A percentile compares a stretch with the other conserved stretches of the same genome.
Conservation (phyloP, 2,329 filamentous ascomycete genomes). For the Penicillium sp. region DNA sequence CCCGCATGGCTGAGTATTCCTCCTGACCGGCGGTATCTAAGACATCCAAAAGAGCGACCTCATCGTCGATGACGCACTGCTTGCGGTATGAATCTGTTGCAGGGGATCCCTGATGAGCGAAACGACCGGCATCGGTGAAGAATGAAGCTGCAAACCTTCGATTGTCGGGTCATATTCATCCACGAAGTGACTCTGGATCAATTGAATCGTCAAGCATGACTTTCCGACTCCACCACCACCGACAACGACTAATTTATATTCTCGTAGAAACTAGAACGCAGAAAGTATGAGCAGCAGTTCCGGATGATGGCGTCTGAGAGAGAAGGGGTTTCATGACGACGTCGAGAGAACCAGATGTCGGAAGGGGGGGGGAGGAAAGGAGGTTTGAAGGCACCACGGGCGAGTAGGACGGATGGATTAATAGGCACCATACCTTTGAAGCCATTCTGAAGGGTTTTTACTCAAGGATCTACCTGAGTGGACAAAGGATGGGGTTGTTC, state of each 20-base stretch:
- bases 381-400: not conserved
- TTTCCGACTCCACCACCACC: slow-evolving; percentile 98
- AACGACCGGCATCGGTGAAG: slow-evolving; percentile 24
- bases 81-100: slow-evolving; percentile 94
- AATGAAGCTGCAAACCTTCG: slow-evolving; percentile 67
- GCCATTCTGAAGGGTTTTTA: slow-evolving; percentile 32
- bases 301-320: not conserved
- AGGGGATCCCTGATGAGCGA: slow-evolving; percentile 22
- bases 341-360: slow-evolving; percentile 8
- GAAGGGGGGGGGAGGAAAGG: slow-evolving; percentile 20
- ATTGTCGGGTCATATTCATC: slow-evolving; percentile 99
- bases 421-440: slow-evolving; percentile 33
- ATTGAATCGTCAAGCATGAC: slow-evolving; percentile 97
- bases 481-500: slow-evolving; percentile 17
- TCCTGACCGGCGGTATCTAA: slow-evolving; percentile 98
- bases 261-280: slow-evolving; percentile 72
- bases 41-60: slow-evolving; percentile 95
- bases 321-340: slow-evolving; percentile 1
- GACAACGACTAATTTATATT: slow-evolving; percentile 96
- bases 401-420: slow-evolving; percentile 8
- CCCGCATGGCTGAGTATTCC: slow-evolving; percentile 98
- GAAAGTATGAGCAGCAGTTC: slow-evolving; percentile 28
- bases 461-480: slow-evolving; percentile 16
- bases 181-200: slow-evolving; percentile 95
- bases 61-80: slow-evolving; percentile 98